These are phyloP conservation scores for Cyathus striatus DNA, from an alignment of 768 basidiomycete species.

Conservation along the genomic window DNA sequence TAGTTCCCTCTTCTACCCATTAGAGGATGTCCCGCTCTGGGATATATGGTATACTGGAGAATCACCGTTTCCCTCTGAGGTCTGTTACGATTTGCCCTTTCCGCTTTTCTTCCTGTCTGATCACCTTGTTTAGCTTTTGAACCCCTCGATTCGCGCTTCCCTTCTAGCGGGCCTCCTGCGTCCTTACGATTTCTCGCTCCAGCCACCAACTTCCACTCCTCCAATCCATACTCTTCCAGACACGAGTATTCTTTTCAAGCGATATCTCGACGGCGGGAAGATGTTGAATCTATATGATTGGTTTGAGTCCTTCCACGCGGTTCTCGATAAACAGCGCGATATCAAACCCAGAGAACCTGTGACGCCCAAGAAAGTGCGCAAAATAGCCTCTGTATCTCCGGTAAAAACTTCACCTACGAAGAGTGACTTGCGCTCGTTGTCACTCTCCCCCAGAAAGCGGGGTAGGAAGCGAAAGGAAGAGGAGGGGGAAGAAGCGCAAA, in stretches of 20 bases:
- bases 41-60: slow-evolving; percentile 71
- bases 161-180: slow-evolving; percentile 56
- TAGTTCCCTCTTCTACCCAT: slow-evolving; percentile 34
- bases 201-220: too few species aligned
- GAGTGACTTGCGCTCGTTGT: slow-evolving; percentile 2
- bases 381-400: too few species aligned
- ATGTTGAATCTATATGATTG: slow-evolving; percentile 88
- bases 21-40: slow-evolving; percentile 54
- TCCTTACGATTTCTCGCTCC: slow-evolving; percentile 49
- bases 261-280: slow-evolving; percentile 75
- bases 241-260: slow-evolving; percentile 67
- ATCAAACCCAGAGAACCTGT: too few species aligned
- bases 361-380: slow-evolving; percentile 20
- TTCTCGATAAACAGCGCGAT: slow-evolving; percentile 64
- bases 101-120: background rate
- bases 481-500: slow-evolving; percentile 21
- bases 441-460: slow-evolving; percentile 10
- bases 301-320: slow-evolving; percentile 72
- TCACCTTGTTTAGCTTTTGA: slow-evolving; percentile 43
- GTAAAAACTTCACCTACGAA: too few species aligned
- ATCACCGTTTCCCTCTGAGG: slow-evolving; percentile 64
- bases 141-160: slow-evolving; percentile 63
- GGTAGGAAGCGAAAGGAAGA: slow-evolving; percentile 18
- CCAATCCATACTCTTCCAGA: slow-evolving; percentile 73
- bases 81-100: slow-evolving; percentile 17